phyloP scores from a whole-genome alignment of 805 yeast genomes.

The Wickerhamomyces ciferrii region DNA sequence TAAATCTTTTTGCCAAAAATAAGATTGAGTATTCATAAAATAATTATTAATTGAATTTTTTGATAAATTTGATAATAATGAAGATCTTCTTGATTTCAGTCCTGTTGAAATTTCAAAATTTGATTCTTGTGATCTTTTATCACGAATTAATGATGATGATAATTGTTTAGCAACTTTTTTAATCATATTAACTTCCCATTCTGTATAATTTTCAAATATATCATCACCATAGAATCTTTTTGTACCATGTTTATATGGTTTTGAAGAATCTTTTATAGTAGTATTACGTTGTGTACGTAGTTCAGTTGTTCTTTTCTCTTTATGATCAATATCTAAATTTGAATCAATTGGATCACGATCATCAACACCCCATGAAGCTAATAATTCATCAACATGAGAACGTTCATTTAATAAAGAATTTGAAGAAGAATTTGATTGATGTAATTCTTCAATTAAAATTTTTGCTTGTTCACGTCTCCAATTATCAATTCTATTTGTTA shows the following conservation, averaged over 20 bases:
- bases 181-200: slow-evolving; percentile 19
- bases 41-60: slow-evolving; percentile 14
- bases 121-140: background rate
- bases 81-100: slow-evolving; percentile 11
- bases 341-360: slow-evolving; percentile 11
- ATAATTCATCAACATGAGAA: slow-evolving; percentile 14
- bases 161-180: slow-evolving; percentile 19
- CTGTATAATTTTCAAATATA: slow-evolving; percentile 11
- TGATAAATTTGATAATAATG: slow-evolving; percentile 15
- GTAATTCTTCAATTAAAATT: slow-evolving; percentile 15
- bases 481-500: slow-evolving; percentile 19
- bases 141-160: slow-evolving; percentile 16
- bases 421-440: background rate
- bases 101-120: background rate
- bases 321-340: background rate
- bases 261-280: background rate
- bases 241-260: background rate
- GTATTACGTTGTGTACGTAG: background rate
- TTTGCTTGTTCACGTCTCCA: slow-evolving; percentile 25
- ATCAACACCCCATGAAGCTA: slow-evolving; percentile 31
- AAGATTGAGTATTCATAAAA: slow-evolving; percentile 7
- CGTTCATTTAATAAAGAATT: background rate
- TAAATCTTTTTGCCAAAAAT: slow-evolving; percentile 20
- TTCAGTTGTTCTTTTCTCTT: background rate
- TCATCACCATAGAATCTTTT: slow-evolving; percentile 24